These are phyloP conservation scores for Persicaria tinctoria DNA, from an alignment of 148 eudicot species.

Conservation along the genomic window DNA sequence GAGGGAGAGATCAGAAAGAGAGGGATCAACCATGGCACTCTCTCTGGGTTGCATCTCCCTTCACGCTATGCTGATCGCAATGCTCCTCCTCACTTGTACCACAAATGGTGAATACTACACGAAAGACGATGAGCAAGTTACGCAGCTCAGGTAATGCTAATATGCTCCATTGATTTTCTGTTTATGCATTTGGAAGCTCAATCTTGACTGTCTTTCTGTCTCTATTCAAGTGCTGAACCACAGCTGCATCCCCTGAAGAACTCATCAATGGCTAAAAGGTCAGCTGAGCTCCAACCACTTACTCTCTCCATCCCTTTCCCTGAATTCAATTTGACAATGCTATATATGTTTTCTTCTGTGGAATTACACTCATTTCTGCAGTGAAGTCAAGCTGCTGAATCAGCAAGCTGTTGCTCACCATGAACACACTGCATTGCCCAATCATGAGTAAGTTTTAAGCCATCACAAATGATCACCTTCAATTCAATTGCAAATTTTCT, in stretches of 20 bases:
- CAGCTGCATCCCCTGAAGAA: constrained; percentile 45
- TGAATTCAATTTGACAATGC: neutral
- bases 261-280: constrained; percentile 63
- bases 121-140: neutral
- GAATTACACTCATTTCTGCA: constrained; percentile 18
- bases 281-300: constrained; percentile 11
- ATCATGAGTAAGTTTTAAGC: constrained; percentile 39
- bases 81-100: neutral
- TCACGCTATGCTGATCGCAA: neutral
- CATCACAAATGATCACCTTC: neutral
- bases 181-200: neutral
- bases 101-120: neutral
- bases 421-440: constrained; percentile 49
- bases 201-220: neutral
- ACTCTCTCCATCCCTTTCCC: neutral
- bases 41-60: neutral
- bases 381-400: constrained; percentile 32
- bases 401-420: constrained; percentile 52
- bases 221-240: constrained; percentile 33
- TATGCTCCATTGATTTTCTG: neutral
- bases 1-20: neutral
- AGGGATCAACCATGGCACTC: neutral
- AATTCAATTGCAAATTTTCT: no score
- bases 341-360: no score
- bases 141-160: neutral